These are phyloP conservation scores for Fusarium decemcellulare DNA, from an alignment of 2,329 filamentous ascomycete species.

Conservation along the genomic window DNA sequence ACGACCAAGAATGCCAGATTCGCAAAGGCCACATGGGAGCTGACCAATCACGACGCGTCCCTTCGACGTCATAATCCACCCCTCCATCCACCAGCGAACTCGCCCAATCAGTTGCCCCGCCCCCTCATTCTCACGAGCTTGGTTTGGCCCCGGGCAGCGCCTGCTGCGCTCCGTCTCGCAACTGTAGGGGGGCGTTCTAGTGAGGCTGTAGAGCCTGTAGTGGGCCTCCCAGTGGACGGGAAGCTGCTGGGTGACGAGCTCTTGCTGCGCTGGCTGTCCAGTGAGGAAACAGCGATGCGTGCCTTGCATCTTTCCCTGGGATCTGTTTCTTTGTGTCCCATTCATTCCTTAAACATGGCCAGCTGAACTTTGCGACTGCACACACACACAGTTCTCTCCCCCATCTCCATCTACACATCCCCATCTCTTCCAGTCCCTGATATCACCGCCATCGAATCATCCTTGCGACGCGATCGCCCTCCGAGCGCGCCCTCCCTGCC, in stretches of 20 bases:
- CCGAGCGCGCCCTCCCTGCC: background rate
- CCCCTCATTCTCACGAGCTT: conserved; percentile 34
- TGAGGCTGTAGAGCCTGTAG: conserved; percentile 8
- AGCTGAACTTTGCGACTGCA: conserved; percentile 29
- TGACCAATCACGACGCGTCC: conserved; percentile 30
- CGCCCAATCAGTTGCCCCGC: conserved; percentile 39
- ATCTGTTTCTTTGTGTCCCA: background rate
- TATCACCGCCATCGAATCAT: background rate
- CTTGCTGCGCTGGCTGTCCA: background rate
- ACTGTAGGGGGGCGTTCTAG: conserved; percentile 5
- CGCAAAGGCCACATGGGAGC: conserved; percentile 10
- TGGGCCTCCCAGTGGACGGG: background rate
- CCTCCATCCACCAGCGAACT: conserved; percentile 7
- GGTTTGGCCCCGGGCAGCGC: conserved; percentile 14
- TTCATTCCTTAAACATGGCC: background rate
- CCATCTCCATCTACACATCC: background rate
- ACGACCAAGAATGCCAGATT: conserved; percentile 11
- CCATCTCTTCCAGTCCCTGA: background rate
- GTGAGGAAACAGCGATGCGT: conserved; percentile 22
- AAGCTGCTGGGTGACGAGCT: conserved; percentile 1
- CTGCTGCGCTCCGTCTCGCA: conserved; percentile 8
- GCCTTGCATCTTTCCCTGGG: conserved; percentile 28
- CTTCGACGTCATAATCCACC: conserved; percentile 44
- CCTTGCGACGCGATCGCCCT: conserved; percentile 3
- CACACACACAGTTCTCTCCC: conserved; percentile 12